Evolutionary conservation across 371 early-diverging fungal species (phyloP), one percentile per base, ranked within the genome.

Genomic region (Mucor circinelloides): DNA sequence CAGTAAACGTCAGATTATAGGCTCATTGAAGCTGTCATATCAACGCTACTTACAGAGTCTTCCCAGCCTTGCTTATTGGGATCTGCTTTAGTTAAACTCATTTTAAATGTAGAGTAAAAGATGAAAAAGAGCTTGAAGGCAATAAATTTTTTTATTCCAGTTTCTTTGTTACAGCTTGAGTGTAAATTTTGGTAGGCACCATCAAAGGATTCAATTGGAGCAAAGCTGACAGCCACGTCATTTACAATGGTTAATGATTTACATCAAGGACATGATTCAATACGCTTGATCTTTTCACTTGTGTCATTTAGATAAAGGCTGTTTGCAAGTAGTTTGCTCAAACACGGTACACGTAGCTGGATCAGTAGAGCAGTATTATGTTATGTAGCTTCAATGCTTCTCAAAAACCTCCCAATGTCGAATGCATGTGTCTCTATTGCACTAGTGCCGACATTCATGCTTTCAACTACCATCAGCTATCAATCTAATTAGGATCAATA

Each of bases 51-150:
- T 86, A 90, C 90, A 32, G 85, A 81, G 59, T 87, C 87, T 73
- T 91, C 91, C 90, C 90, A 91, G 32, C 87, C 84, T 74, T 87
- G 87, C 67, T 91, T 91, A 71, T 87, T 91, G 34, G 86, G 85
- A 76, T 91, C 90, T 17, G 88, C 83, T 69, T 89, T 89, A 44
- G 79, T 83, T 67, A 80, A 78, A 58, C 85, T 85, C 85, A 86
- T 86, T 56, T 28, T 28, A 9, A 46, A 46, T 52, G 13, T 25
- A 15, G 52, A 13, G 25, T 52, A 52, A 52, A 52, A 52, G 27
- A 46, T 46, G 46, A 52, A 52, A 27, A 27, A 25, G 42, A 40
- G 40, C 17, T 36, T 19, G 23, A 21, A 50, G 1, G 3, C 12
- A 23, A 6, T 52, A 52, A 52, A 52, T 25, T 25, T 52, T 52